Base-by-base conservation (phyloP, 2,329 filamentous ascomycete species). In the Diaporthe capsici region DNA sequence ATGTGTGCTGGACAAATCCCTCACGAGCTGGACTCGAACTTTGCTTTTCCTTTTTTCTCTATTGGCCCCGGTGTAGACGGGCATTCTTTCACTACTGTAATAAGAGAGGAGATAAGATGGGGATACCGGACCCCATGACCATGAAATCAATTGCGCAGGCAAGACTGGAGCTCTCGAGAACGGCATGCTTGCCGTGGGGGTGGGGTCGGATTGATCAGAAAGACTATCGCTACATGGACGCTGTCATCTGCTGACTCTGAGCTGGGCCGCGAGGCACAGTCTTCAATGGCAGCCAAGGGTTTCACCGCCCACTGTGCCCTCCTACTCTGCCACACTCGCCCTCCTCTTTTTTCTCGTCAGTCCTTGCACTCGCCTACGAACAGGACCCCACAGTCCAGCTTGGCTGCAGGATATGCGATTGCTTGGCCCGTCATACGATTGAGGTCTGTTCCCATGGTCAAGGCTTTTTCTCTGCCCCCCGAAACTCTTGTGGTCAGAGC, bases 261-360 rank as follows among this genome's bases (percentile, higher is more conserved):
- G 20, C 31, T 53, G n/a, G 28, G 22, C 22, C 47, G 12, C 13
- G 34, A 10, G 17, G 61, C 42, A 34, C 15, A 65, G 42, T 49
- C 42, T 37, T 68, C 47, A 28, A 53, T 28, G n/a, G 8, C 49
- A 42, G 34, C 49, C 49, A 22, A 42, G 34, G 15, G 34, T 28
- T 70, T 55, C 47, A 70, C 65, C 31, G 65, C 65, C 47, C 34
- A 53, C 65, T n/a, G 65, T 53, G 65, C 12, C 63, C 22, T 51
- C 17, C n/a, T 68, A 13, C 63, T 51, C 63, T 34, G 28, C 28
- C 44, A 67, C 44, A 51, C 42, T 10, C n/a, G 6, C 37, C 22
- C 28, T 55, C 53, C 25, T 20, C 31, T 70, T 31, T n/a, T 20
- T 9, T 9, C 34, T 28, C 1, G 13, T 42, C 15, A 37, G n/a